A percentile compares a stretch with the other conserved stretches of the same genome.
Conservation (phyloP, 306 rosid species). For the Cicer cuneatum region DNA sequence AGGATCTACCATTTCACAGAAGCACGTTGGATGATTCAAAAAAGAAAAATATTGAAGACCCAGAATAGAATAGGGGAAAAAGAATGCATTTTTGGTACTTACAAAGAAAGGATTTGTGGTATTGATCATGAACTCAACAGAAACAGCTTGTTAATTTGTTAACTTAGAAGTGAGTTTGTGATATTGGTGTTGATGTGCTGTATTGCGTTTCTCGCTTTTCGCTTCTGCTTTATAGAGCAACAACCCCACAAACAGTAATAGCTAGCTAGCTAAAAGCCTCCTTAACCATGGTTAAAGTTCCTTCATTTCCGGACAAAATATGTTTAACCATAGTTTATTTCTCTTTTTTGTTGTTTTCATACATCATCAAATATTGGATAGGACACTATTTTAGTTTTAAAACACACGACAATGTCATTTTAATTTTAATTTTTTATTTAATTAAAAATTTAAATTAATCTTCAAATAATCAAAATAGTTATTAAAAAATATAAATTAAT, state of each 20-base stretch:
- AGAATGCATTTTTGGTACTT: constrained; percentile 48
- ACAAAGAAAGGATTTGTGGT: constrained; percentile 37
- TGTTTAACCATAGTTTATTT: constrained; percentile 62
- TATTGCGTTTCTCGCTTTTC: background rate
- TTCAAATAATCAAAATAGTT: too few species aligned
- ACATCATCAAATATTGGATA: background rate
- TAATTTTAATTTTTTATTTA: too few species aligned
- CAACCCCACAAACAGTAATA: constrained; percentile 16
- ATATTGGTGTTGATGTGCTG: constrained; percentile 23
- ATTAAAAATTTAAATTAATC: too few species aligned
- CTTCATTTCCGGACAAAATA: constrained; percentile 29
- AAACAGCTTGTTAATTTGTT: background rate
- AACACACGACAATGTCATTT: too few species aligned
- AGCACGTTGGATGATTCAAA: constrained; percentile 20
- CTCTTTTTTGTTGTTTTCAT: background rate
- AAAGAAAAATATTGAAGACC: constrained; percentile 20
- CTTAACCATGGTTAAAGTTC: constrained; percentile 64
- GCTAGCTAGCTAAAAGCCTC: constrained; percentile 15
- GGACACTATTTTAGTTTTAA: too few species aligned
- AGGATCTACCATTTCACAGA: constrained; percentile 51
- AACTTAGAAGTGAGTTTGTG: background rate
- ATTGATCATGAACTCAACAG: background rate
- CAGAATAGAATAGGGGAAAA: background rate
- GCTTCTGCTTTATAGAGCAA: constrained; percentile 36
- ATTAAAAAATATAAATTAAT: too few species aligned